Evolutionary conservation across 2,329 filamentous ascomycete genomes (phyloP), one percentile per base, ranked within the genome.

Genomic region (Cordyceps tenuipes): DNA sequence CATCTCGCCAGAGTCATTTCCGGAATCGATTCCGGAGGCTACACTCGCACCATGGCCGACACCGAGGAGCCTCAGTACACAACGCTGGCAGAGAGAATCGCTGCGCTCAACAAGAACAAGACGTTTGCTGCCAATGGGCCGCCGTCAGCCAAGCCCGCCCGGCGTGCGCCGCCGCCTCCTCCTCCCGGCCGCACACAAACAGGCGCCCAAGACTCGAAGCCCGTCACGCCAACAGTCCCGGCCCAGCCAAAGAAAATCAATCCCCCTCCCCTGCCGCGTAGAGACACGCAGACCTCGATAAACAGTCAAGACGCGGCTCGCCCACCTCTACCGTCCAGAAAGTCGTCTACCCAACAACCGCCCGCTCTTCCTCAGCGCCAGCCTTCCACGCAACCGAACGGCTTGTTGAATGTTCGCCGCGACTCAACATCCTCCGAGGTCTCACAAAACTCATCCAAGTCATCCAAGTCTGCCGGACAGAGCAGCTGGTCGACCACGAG

Each of bases 31-130:
- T 12, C 17, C 8, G 23, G 13, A 34, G 29, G 8, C 3, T 23
- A 15, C 19, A 39, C n/a, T 3, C 21, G 19, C 46, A 64, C 55
- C 61, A 87, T 87, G 84, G 77, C 82, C 8, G 84, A 87, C 57
- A 75, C 78, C 49, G 82, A 85, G 66, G 84, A 86, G 67, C 82
- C 82, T 44, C 80, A 80, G 63, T 86, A 84, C 70, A 84, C 75
- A 61, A 80, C 80, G 8, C 76, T 87, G 29, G 79, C 82, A 5
- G 82, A 86, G 70, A 78, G 84, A 57, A 87, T 87, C 63, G 83
- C 84, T 10, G 84, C 84, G 34, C 76, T 87, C 63, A 86, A 86
- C 65, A 73, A 76, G 67, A 79, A 86, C 70, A 82, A 82, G 71
- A 82, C 81, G 74, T 82, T 86, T 61, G 66, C 72, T 15, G 72